These are phyloP conservation scores for Chytriomyces sp. DNA, from an alignment of 192 early-diverging fungal genomes.

Conservation along the genomic window DNA sequence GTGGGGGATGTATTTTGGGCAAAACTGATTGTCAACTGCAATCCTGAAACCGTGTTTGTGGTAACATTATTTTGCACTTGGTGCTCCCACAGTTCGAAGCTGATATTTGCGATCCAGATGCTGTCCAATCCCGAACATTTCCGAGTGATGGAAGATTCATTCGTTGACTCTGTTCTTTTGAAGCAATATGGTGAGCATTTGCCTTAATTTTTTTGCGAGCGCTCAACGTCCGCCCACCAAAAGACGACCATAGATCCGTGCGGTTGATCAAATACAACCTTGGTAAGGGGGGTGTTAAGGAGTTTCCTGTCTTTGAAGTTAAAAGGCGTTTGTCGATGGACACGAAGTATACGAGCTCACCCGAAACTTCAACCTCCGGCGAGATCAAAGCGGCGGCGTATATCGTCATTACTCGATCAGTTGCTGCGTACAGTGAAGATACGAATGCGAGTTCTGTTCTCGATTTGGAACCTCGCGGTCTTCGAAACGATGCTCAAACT, in stretches of 20 bases:
- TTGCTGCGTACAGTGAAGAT: conserved; percentile 29
- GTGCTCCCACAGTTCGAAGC: background rate
- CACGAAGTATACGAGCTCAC: no score
- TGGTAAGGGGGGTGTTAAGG: conserved; percentile 30
- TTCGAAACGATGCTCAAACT: no score
- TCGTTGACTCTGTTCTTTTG: conserved; percentile 38
- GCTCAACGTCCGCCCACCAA: background rate
- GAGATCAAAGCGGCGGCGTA: conserved; percentile 20
- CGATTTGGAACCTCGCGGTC: background rate
- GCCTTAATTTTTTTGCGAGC: background rate
- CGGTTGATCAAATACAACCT: conserved; percentile 40
- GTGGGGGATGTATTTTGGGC: conserved; percentile 27
- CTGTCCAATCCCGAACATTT: conserved; percentile 63
- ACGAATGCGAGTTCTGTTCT: background rate
- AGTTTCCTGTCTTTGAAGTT: conserved; percentile 48
- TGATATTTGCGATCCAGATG: conserved; percentile 33
- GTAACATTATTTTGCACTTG: conserved; percentile 24
- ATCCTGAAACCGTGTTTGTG: conserved; percentile 53
- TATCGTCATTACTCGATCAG: conserved; percentile 40
- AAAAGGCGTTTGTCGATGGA: conserved; percentile 35
- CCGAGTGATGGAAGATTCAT: conserved; percentile 48
- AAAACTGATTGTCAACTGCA: conserved; percentile 41
- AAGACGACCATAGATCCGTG: conserved; percentile 41
- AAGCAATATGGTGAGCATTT: conserved; percentile 45
- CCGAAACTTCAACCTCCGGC: background rate